Evolutionary conservation across 2,329 filamentous ascomycete genomes (phyloP).

Genomic region (Zasmidium angulare): DNA sequence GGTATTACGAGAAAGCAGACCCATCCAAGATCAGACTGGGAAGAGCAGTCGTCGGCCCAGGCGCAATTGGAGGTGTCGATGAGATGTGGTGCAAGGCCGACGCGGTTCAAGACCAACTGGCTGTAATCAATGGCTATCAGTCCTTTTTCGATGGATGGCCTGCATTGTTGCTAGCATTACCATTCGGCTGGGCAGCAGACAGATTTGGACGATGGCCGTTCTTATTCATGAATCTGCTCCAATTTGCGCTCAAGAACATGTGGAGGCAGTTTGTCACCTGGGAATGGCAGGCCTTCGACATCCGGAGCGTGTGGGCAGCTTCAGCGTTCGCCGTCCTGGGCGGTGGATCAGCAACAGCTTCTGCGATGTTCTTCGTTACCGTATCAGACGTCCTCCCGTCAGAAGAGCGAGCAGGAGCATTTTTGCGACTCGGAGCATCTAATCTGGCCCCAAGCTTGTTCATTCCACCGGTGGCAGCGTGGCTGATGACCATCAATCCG

Average conservation of each 20-base stretch:
- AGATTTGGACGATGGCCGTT: constrained; percentile 36
- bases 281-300: constrained; percentile 36
- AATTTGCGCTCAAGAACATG: constrained; percentile 21
- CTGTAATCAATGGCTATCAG: constrained; percentile 52
- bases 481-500: constrained; percentile 36
- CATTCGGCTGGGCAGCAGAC: constrained; percentile 39
- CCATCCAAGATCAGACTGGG: constrained; percentile 30
- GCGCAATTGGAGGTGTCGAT: constrained; percentile 34
- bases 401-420: constrained; percentile 28
- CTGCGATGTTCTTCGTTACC: constrained; percentile 30
- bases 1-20: constrained; percentile 46
- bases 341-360: constrained; percentile 29
- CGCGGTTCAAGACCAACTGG: constrained; percentile 53
- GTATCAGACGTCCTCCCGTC: constrained; percentile 34
- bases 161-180: constrained; percentile 33
- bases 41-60: constrained; percentile 28
- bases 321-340: constrained; percentile 31
- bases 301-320: constrained; percentile 34
- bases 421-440: constrained; percentile 32
- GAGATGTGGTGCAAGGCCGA: constrained; percentile 52
- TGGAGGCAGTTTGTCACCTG: constrained; percentile 37
- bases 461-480: constrained; percentile 34
- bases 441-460: constrained; percentile 31
- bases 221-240: constrained; percentile 28
- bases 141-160: constrained; percentile 50